Evolutionary conservation across 768 basidiomycete species (phyloP).

Genomic region (Boletus sp.): DNA sequence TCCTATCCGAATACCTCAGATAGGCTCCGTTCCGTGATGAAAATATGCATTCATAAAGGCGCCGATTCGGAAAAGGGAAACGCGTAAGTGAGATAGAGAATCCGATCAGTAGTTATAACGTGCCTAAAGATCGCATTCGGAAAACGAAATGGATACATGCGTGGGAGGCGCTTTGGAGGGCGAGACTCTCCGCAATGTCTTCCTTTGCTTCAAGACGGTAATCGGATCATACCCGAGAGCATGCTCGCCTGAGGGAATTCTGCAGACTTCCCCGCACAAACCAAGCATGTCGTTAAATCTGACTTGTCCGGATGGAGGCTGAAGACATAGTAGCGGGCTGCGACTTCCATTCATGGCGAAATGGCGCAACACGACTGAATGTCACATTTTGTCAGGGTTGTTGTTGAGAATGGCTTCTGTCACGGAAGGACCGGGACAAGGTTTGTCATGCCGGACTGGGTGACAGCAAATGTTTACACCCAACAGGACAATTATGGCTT

Average conservation of each 20-base stretch:
- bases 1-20: too few species aligned
- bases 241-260: not conserved
- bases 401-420: not conserved
- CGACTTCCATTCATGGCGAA: not conserved
- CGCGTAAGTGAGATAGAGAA: too few species aligned
- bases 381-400: conserved; percentile 6
- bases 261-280: conserved; percentile 7
- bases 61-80: too few species aligned
- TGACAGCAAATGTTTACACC: not conserved
- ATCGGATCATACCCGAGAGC: not conserved
- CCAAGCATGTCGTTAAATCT: conserved; percentile 6
- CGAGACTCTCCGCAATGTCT: not conserved
- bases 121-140: not conserved
- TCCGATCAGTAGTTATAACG: too few species aligned
- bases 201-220: not conserved
- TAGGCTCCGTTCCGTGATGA: too few species aligned
- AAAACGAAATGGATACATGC: not conserved
- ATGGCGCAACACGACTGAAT: not conserved
- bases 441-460: not conserved
- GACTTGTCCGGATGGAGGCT: not conserved
- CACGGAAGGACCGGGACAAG: not conserved
- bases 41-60: too few species aligned
- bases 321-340: not conserved
- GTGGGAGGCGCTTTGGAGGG: not conserved
- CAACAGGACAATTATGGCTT: not conserved